Conservation (phyloP, 768 basidiomycete species). For the Boletus rubropictus region DNA sequence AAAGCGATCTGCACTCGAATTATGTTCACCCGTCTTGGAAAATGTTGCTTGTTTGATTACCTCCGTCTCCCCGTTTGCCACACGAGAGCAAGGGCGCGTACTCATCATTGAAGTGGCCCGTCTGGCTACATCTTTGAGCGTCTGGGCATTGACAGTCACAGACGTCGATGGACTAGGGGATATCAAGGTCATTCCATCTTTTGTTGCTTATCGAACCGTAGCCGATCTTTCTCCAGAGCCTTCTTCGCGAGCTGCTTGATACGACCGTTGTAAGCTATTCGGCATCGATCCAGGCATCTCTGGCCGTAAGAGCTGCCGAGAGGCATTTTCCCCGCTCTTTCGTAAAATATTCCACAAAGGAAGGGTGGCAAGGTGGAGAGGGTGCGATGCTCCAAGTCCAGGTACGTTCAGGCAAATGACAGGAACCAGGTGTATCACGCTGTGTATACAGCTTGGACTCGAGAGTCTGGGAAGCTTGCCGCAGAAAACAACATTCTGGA, state of each 20-base stretch:
- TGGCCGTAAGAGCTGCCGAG: slow-evolving; percentile 46
- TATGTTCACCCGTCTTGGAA: slow-evolving; percentile 18
- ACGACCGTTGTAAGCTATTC: slow-evolving; percentile 32
- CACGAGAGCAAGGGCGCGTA: slow-evolving; percentile 14
- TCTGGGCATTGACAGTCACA: slow-evolving; percentile 13
- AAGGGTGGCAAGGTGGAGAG: slow-evolving; percentile 40
- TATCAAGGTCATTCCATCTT: slow-evolving; percentile 18
- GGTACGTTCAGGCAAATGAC: slow-evolving; percentile 30
- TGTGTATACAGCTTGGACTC: slow-evolving; percentile 28
- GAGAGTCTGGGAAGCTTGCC: slow-evolving; percentile 24
- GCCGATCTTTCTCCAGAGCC: slow-evolving; percentile 19
- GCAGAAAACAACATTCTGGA: slow-evolving; percentile 3
- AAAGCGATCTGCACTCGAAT: slow-evolving; percentile 19
- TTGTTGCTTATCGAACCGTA: background rate
- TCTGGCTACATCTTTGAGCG: slow-evolving; percentile 11
- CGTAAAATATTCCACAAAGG: slow-evolving; percentile 26
- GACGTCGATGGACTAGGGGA: background rate
- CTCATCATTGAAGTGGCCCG: slow-evolving; percentile 16
- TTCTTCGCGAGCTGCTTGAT: slow-evolving; percentile 32
- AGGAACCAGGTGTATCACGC: background rate
- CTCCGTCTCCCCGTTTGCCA: slow-evolving; percentile 12
- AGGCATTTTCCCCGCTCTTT: slow-evolving; percentile 41
- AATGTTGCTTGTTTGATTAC: slow-evolving; percentile 11
- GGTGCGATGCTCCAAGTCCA: slow-evolving; percentile 32
- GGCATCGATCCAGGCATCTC: slow-evolving; percentile 35